phyloP scores from a whole-genome alignment of 305 asterid species.

The Fraxinus baroniana region DNA sequence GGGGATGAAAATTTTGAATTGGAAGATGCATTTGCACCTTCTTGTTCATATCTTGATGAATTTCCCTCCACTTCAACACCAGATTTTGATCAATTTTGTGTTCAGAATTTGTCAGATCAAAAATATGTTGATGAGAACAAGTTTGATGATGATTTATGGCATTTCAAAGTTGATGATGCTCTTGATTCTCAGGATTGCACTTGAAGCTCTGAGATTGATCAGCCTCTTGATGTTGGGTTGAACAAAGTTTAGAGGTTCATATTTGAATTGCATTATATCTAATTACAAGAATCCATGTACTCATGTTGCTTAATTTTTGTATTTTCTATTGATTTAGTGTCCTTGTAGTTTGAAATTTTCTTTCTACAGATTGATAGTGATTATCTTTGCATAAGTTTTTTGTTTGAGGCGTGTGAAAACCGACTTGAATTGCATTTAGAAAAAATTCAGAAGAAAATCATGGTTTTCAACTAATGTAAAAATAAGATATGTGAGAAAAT shows the following conservation, averaged over 20 bases:
- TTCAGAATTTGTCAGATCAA: conserved; percentile 1
- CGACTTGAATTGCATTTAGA: no score
- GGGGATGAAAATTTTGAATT: conserved; percentile 28
- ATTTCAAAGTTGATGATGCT: conserved; percentile 25
- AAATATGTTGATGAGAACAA: not conserved
- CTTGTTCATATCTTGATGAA: not conserved
- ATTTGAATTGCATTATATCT: not conserved
- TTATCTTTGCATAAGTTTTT: not conserved
- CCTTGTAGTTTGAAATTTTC: not conserved
- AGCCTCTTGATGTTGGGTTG: conserved; percentile 37
- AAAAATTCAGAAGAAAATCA: not conserved
- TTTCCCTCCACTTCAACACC: conserved; percentile 9
- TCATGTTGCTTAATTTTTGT: not conserved
- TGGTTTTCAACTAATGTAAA: not conserved
- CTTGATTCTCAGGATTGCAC: conserved; percentile 38
- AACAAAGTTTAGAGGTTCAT: conserved; percentile 25
- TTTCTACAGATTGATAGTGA: not conserved
- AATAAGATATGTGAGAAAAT: not conserved
- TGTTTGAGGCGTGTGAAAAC: not conserved
- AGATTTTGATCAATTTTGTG: conserved; percentile 17
- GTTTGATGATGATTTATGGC: conserved; percentile 24
- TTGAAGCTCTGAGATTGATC: conserved; percentile 49
- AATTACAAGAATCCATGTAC: not conserved
- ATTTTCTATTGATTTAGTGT: not conserved
- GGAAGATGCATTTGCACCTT: conserved; percentile 22